Percentiles rank a stretch among this genome's conserved stretches.
phyloP scores from a whole-genome alignment of 2,329 filamentous ascomycete genomes.

The Calonectria leucothoes region DNA sequence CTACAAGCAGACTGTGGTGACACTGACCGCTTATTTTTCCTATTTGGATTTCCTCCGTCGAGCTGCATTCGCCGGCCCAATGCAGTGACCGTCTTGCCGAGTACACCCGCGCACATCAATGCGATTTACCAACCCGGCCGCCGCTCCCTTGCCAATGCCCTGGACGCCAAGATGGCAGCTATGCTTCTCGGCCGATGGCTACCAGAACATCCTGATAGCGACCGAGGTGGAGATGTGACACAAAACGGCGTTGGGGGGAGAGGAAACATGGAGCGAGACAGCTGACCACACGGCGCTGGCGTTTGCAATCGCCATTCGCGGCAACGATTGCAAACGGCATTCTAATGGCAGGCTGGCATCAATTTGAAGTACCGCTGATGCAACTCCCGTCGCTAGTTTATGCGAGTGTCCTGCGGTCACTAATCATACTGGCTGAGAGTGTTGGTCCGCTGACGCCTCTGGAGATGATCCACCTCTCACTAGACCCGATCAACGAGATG shows the following conservation, averaged over 20 bases:
- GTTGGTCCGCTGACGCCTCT: slow-evolving; percentile 11
- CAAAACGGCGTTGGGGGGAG: neutral
- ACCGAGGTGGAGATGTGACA: slow-evolving; percentile 16
- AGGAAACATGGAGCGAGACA: slow-evolving; percentile 3
- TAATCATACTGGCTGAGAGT: slow-evolving; percentile 8
- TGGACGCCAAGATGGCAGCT: slow-evolving; percentile 6
- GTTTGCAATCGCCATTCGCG: slow-evolving; percentile 18
- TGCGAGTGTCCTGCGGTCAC: slow-evolving; percentile 13
- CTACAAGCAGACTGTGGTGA: neutral
- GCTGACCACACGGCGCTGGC: neutral
- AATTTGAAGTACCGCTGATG: slow-evolving; percentile 1
- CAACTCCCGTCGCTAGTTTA: slow-evolving; percentile 4
- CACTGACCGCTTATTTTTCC: neutral
- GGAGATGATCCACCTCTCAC: slow-evolving; percentile 12
- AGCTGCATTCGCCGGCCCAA: neutral
- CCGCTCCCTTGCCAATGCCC: neutral
- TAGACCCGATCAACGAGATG: neutral
- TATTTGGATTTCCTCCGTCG: slow-evolving; percentile 2
- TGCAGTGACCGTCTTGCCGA: neutral
- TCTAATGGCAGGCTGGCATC: slow-evolving; percentile 6
- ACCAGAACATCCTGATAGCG: neutral
- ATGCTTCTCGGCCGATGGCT: slow-evolving; percentile 6
- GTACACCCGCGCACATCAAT: slow-evolving; percentile 5
- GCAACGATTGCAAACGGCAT: slow-evolving; percentile 15
- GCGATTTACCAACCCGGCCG: neutral